Evolutionary conservation across 2,329 filamentous ascomycete species (phyloP), one percentile per base, ranked within the genome.

Genomic region (Paecilomyces formosus): DNA sequence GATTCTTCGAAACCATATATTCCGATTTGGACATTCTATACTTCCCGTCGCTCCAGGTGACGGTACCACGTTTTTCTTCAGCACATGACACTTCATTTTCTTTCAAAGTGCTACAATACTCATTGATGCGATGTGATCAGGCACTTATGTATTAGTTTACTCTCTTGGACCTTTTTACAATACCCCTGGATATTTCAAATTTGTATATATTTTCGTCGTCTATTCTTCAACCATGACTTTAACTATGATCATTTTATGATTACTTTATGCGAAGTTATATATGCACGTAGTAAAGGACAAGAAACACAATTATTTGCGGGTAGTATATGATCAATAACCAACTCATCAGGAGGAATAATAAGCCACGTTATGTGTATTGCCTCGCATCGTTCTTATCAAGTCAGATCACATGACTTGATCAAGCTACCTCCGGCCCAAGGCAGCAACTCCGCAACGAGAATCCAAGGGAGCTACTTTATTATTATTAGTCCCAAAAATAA

Each of bases 121-220:
- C 35, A 45, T n/a, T 45, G n/a, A 45, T 6, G 3, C 9, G 39
- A 45, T 45, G 39, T 21, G 39, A 6, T n/a, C 39, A 18, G 15
- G n/a, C 39, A 18, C 39, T 45, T 21, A 8, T 45, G 30, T 45
- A 21, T 45, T 21, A 22, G 24, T 52, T 24, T 49, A 22, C 33
- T 12, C 59, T 59, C 56, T 52, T 21, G n/a, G 39, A 58, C 62
- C 13, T 31, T 56, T 56, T 58, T 51, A 55, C 55, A 60, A 60
- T 53, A 33, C 60, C 60, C 54, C 57, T 18, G 53, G 33, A 58
- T 57, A 28, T 55, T 26, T 30, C 30, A 51, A 53, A 53, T 55
- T 26, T 54, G 57, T 56, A 55, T 53, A 55, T 45, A 58, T 58
- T 22, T 28, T 31, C 30, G 15, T 13, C 28, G n/a, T 28, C 6